Evolutionary conservation across 495 filamentous ascomycete species (phyloP), one percentile per base, ranked within the genome.

Genomic region (Astrothelium subdiscretum): DNA sequence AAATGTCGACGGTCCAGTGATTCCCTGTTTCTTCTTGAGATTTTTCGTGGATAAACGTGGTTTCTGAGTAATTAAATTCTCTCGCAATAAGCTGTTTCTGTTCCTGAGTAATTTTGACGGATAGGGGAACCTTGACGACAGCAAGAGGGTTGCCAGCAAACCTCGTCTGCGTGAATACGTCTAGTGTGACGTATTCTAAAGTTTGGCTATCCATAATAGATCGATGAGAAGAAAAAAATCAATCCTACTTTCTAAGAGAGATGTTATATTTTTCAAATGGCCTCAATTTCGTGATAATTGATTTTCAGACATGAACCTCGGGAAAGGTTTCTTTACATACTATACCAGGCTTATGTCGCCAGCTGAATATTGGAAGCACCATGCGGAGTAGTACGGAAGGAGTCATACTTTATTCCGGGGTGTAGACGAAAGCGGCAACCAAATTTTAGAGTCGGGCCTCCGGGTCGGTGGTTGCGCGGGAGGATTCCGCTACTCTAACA

Each of bases 31-130:
- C 60, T n/a, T 27, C 63, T 18, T 59, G 31, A 0, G 8, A 31
- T 13, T 27, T 60, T 15, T 79, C 76, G 70, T 90, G 82, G 15
- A 94, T 73, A 73, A 92, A 95, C 59, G 91, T 86, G 0, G 85
- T 92, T 69, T 94, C 90, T 3, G 87, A 90, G 66, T 90, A 79
- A 65, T 92, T 92, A 85, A 94, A 94, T 73, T 95, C 90, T 32
- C 71, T 67, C 2, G 89, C 83, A 38, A 95, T 85, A 48, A 66
- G 72, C 72, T 85, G 87, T 67, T 88, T 88, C 62, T 78, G 74
- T 0, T 74, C 70, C 64, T 85, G 81, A 24, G 20, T 48, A 60
- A 24, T 66, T 70, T 22, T 69, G 40, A 26, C 38, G 48, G 62
- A 58, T 3, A 62, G 6, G 0, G 84, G 81, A 48, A 88, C 66